A percentile compares a stretch with the other conserved stretches of the same genome.
Evolutionary conservation across 2,329 filamentous ascomycete genomes (phyloP).

Genomic region (Metarhizium humberi): DNA sequence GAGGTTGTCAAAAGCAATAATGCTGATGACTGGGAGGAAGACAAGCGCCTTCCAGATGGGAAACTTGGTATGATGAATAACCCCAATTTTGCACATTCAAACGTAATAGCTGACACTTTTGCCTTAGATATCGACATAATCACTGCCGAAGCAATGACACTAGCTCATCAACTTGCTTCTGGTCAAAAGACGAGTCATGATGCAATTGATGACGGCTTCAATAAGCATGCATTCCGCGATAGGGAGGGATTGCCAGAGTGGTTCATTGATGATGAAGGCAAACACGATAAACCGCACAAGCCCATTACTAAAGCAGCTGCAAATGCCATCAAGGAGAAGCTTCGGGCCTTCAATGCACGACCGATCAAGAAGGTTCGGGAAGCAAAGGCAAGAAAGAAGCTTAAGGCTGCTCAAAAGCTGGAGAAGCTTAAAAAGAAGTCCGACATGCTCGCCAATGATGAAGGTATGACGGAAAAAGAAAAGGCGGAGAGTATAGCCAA

Average conservation of each 20-base stretch:
- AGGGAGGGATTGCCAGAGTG: constrained; percentile 88
- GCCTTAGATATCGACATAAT: constrained; percentile 84
- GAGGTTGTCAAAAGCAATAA: constrained; percentile 50
- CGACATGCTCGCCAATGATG: constrained; percentile 79
- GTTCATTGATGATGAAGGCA: constrained; percentile 89
- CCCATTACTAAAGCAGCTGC: constrained; percentile 91
- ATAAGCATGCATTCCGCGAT: constrained; percentile 85
- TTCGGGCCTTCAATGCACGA: constrained; percentile 83
- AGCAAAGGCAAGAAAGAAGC: constrained; percentile 93
- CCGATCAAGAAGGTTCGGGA: constrained; percentile 99
- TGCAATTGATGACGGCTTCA: constrained; percentile 84
- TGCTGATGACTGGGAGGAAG: constrained; percentile 56
- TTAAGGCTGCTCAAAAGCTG: constrained; percentile 80
- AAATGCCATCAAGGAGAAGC: constrained; percentile 86
- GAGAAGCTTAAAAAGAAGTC: constrained; percentile 98
- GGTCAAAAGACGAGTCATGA: constrained; percentile 74
- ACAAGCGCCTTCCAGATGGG: constrained; percentile 53
- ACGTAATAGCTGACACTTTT: constrained; percentile 10
- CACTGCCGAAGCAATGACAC: constrained; percentile 97
- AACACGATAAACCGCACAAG: constrained; percentile 73
- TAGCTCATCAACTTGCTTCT: constrained; percentile 84
- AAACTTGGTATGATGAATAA: constrained; percentile 36
- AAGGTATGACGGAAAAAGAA: constrained; percentile 90
- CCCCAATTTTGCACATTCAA: background rate
- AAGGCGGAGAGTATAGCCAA: constrained; percentile 79